Evolutionary conservation across 2,329 filamentous ascomycete species (phyloP).

Genomic region (Ilyonectria destructans): DNA sequence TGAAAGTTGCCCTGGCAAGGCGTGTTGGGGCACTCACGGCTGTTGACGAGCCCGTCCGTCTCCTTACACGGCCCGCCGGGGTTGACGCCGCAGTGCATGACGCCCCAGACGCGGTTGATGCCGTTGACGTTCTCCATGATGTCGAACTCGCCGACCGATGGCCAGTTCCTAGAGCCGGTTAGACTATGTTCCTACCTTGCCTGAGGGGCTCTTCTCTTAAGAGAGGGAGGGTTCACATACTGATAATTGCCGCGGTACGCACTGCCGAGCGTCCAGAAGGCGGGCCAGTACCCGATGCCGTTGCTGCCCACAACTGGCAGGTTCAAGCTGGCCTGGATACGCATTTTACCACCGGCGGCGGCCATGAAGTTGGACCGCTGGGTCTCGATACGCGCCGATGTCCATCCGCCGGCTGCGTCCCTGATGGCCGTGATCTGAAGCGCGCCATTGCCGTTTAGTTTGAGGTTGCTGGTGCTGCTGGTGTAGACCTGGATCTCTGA

Average conservation of each 20-base stretch:
- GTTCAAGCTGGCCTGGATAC: constrained; percentile 23
- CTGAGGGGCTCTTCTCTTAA: not conserved
- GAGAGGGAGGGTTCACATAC: constrained; percentile 1
- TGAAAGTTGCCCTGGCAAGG: constrained; percentile 51
- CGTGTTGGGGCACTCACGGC: constrained; percentile 15
- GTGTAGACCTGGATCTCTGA: constrained; percentile 66
- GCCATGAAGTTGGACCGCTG: constrained; percentile 23
- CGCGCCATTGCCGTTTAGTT: constrained; percentile 54
- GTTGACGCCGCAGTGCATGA: constrained; percentile 60
- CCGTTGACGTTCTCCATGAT: constrained; percentile 63
- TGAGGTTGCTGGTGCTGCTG: constrained; percentile 57
- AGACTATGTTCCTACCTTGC: not conserved
- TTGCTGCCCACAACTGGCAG: constrained; percentile 21
- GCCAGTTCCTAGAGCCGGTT: constrained; percentile 54
- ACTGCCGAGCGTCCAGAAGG: constrained; percentile 63
- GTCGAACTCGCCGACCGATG: constrained; percentile 62
- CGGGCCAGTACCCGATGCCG: constrained; percentile 56
- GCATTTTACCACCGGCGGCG: constrained; percentile 20
- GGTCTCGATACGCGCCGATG: constrained; percentile 63
- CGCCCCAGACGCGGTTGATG: constrained; percentile 53
- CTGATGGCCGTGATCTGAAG: constrained; percentile 55
- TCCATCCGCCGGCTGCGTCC: constrained; percentile 57
- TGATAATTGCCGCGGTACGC: constrained; percentile 56
- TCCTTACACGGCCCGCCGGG: constrained; percentile 61
- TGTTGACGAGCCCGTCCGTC: constrained; percentile 29